phyloP scores from a whole-genome alignment of 306 rosid species.

The Malus sieversii region DNA sequence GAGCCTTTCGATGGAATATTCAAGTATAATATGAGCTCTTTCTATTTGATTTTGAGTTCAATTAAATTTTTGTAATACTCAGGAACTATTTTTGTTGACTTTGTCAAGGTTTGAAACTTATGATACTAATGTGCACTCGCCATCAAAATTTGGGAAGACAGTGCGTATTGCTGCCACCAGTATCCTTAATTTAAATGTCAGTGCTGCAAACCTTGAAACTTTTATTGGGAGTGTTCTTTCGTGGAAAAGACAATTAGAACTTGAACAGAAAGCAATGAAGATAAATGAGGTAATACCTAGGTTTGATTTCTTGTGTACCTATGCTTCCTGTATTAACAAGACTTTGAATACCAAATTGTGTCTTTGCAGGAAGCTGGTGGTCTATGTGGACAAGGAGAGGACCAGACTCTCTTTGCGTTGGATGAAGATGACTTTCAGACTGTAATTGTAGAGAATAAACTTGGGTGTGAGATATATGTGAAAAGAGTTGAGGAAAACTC shows the following conservation, averaged over 20 bases:
- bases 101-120: constrained; percentile 83
- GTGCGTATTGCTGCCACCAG: constrained; percentile 82
- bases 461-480: constrained; percentile 75
- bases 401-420: constrained; percentile 64
- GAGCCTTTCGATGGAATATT: constrained; percentile 98
- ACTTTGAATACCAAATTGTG: constrained; percentile 12
- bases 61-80: neutral
- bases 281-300: constrained; percentile 46
- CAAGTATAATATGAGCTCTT: constrained; percentile 46
- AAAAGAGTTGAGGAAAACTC: constrained; percentile 59
- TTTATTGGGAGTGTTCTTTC: constrained; percentile 68
- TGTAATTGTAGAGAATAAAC: constrained; percentile 73
- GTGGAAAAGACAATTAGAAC: constrained; percentile 85
- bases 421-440: constrained; percentile 97
- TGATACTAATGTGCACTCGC: constrained; percentile 47
- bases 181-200: constrained; percentile 73
- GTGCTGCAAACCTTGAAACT: constrained; percentile 82
- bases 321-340: neutral
- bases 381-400: constrained; percentile 40
- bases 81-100: constrained; percentile 13
- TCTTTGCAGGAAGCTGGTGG: constrained; percentile 59
- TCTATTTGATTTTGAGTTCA: neutral
- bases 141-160: constrained; percentile 72
- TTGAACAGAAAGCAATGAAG: constrained; percentile 71
- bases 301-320: constrained; percentile 15